phyloP scores from a whole-genome alignment of 352 stramenopile genomes.

The Pythium aquatile region DNA sequence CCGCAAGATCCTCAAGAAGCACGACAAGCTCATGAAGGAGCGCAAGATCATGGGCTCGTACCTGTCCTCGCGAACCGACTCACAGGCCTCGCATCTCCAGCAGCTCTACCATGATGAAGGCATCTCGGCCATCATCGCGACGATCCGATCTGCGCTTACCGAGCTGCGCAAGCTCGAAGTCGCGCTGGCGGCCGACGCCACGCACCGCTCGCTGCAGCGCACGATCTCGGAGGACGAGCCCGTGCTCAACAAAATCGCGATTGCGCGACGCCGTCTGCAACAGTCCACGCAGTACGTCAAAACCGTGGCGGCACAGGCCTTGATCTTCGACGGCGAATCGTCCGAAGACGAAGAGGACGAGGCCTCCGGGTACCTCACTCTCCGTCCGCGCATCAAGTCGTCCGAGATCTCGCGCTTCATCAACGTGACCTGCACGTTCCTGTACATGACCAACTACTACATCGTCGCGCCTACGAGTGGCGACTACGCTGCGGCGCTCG shows the following conservation, averaged over 20 bases:
- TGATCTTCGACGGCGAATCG: constrained; percentile 82
- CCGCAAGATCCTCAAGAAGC: constrained; percentile 90
- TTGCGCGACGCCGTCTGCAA: constrained; percentile 63
- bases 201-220: constrained; percentile 28
- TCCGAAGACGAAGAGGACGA: constrained; percentile 83
- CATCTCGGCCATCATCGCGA: constrained; percentile 87
- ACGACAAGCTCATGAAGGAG: constrained; percentile 83
- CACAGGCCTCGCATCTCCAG: constrained; percentile 80
- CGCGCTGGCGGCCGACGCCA: constrained; percentile 16
- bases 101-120: constrained; percentile 86
- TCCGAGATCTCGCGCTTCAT: constrained; percentile 81
- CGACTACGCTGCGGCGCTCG: constrained; percentile 90
- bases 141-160: constrained; percentile 63
- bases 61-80: constrained; percentile 75
- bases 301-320: constrained; percentile 70
- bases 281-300: constrained; percentile 86
- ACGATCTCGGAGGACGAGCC: constrained; percentile 78
- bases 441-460: constrained; percentile 99
- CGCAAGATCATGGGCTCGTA: constrained; percentile 88
- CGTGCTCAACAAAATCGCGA: constrained; percentile 65
- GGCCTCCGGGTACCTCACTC: constrained; percentile 38
- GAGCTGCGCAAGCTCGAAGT: constrained; percentile 61
- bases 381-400: constrained; percentile 44
- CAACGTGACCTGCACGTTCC: constrained; percentile 94
- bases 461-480: constrained; percentile 95